Evolutionary conservation across 139 green algal species (phyloP), one percentile per base, ranked within the genome.

Genomic region (Volvox africanus): DNA sequence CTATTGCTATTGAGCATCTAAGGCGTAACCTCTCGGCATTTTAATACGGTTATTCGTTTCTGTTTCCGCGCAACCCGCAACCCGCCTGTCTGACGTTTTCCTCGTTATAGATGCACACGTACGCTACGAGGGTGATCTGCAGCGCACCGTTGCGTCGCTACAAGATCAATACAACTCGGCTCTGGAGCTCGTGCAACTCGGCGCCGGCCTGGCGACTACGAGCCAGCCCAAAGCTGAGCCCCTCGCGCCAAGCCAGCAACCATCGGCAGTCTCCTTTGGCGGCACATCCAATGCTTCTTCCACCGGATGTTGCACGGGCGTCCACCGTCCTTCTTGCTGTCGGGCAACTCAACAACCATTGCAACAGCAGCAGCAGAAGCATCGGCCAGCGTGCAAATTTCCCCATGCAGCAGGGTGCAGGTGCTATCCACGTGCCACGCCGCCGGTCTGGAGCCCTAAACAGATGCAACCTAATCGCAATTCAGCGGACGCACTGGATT

Each of bases 141-240:
- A 79, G 62, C 82, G 24, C 32, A 79, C 82, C 17, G 62, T 88
- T 24, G 19, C 17, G 19, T 79, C 82, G 22, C 82, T 88, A 32
- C 82, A 88, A 28, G 62, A 88, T 26, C 62, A 88, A 26, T 88
- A 88, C 82, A 79, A 88, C 65, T 33, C 82, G 5, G 65, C 82
- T 13, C 21, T 88, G 33, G 82, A 88, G 65, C 21, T 79, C 12
- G 20, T 88, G 65, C 62, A 88, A 36, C 82, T 88, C 5, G 82
- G 65, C 33, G 30, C 37, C 36, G 78, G 78, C 22, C 18, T 84
- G 20, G 78, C 28, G 12, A 1, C 36, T 22, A 0, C 20, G 2
- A n/a, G 12, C 50, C 12, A 37, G 50, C 75, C 32, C 30, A 81
- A 55, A 81, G 16, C 20, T 18, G 71, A 28, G 36, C 37, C 37